Percentiles rank a stretch among this genome's conserved stretches.
phyloP scores from a whole-genome alignment of 2,329 filamentous ascomycete genomes.

The Exophiala sp. region DNA sequence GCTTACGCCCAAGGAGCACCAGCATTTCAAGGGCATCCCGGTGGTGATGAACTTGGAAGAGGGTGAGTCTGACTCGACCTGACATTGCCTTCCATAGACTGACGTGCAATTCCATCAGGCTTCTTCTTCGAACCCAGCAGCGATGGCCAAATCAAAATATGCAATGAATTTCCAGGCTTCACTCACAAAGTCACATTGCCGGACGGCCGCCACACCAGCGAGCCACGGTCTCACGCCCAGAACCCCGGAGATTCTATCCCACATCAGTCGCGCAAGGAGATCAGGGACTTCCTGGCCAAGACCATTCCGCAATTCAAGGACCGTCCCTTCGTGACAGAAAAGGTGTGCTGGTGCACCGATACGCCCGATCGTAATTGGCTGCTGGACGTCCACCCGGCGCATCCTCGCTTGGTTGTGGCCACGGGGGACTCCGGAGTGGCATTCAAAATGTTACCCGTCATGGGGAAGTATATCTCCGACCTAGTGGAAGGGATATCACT shows the following conservation, averaged over 20 bases:
- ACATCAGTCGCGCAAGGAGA: constrained; percentile 6
- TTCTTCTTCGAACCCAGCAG: constrained; percentile 9
- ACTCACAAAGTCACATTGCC: constrained; percentile 6
- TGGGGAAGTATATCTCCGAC: constrained; percentile 8
- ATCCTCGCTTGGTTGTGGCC: constrained; percentile 5
- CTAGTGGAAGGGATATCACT: constrained; percentile 6
- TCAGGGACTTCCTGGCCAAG: constrained; percentile 4
- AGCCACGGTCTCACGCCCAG: constrained; percentile 6
- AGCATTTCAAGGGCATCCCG: neutral
- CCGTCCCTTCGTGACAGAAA: constrained; percentile 5
- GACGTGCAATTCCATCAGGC: neutral
- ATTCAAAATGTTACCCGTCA: constrained; percentile 11
- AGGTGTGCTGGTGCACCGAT: constrained; percentile 9
- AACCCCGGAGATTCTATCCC: constrained; percentile 6
- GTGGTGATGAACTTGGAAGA: constrained; percentile 11
- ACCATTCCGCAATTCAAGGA: constrained; percentile 6
- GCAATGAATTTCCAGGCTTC: constrained; percentile 11
- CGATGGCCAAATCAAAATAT: constrained; percentile 8
- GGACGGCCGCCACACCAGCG: constrained; percentile 3
- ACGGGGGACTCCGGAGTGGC: constrained; percentile 7
- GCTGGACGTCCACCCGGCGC: constrained; percentile 7
- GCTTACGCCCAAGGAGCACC: constrained; percentile 4
- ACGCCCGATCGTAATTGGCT: constrained; percentile 5
- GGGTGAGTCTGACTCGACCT: neutral
- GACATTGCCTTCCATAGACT: neutral